These are phyloP conservation scores for Serendipita indica DNA, from an alignment of 768 basidiomycete genomes.

Conservation along the genomic window DNA sequence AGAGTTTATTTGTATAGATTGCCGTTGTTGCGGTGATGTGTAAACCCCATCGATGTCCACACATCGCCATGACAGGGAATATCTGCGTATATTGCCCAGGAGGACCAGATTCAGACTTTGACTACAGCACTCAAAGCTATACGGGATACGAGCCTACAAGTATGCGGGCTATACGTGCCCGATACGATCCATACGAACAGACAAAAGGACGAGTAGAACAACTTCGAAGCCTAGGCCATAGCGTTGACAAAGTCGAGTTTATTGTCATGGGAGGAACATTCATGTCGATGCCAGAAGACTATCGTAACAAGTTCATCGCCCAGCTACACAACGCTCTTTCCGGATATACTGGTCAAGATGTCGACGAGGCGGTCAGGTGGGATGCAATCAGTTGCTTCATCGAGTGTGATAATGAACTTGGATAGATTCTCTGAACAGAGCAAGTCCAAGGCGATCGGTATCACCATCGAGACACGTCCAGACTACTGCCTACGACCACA, in stretches of 20 bases:
- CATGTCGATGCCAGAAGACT: conserved; percentile 98
- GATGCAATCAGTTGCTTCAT: conserved; percentile 8
- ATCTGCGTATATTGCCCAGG: conserved; percentile 99
- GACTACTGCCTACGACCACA: conserved; percentile 97
- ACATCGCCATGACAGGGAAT: conserved; percentile 99
- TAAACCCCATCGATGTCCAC: conserved; percentile 97
- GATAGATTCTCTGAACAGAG: conserved; percentile 87
- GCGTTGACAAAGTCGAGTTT: conserved; percentile 88
- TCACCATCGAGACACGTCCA: conserved; percentile 96
- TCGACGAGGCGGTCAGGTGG: conserved; percentile 89
- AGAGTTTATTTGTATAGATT: conserved; percentile 41
- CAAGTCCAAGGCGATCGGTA: conserved; percentile 96
- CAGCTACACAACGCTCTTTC: conserved; percentile 94
- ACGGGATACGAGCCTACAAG: conserved; percentile 95
- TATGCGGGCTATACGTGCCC: conserved; percentile 95
- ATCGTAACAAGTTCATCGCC: conserved; percentile 83
- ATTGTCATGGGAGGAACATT: conserved; percentile 99
- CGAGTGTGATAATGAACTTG: background rate
- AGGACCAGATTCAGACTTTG: conserved; percentile 98
- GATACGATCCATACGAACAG: conserved; percentile 96
- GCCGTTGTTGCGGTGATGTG: conserved; percentile 99
- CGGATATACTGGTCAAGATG: conserved; percentile 81
- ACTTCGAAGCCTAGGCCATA: conserved; percentile 88
- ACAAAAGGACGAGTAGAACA: conserved; percentile 92
- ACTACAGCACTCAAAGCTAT: conserved; percentile 95